Evolutionary conservation across 106 monocot species (phyloP).

Genomic region (Chionographis japonica): DNA sequence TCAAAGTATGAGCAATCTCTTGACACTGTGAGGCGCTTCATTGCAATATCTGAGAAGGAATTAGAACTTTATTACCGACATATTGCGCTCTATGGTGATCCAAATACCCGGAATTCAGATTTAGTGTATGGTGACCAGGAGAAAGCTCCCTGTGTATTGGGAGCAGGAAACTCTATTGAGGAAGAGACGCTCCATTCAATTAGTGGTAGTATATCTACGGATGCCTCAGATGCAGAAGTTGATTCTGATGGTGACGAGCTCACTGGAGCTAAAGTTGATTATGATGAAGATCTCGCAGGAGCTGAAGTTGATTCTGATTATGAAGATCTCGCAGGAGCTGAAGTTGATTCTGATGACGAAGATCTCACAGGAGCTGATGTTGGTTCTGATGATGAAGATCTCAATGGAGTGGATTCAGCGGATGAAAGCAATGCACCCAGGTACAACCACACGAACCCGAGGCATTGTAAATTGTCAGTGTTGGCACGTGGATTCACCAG

Average conservation of each 20-base stretch:
- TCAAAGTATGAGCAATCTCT: conserved; percentile 98
- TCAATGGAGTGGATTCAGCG: conserved; percentile 13
- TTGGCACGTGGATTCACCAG: no score
- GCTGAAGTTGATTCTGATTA: conserved; percentile 26
- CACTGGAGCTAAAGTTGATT: conserved; percentile 4
- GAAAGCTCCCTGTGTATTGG: background rate
- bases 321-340: background rate
- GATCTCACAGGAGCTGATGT: conserved; percentile 6
- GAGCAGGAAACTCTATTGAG: conserved; percentile 1
- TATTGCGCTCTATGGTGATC: conserved; percentile 83
- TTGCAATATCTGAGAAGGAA: conserved; percentile 88
- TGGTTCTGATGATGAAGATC: conserved; percentile 23
- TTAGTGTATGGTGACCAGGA: conserved; percentile 24
- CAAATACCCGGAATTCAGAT: conserved; percentile 40
- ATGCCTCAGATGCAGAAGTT: conserved; percentile 3
- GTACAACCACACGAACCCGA: no score
- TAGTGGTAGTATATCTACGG: background rate
- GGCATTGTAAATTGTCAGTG: no score
- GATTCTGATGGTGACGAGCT: background rate
- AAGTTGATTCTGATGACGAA: conserved; percentile 11
- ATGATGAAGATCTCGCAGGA: background rate
- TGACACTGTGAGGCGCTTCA: conserved; percentile 88
- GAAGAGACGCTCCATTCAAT: conserved; percentile 5
- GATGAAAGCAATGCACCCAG: conserved; percentile 4
- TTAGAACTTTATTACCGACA: conserved; percentile 88